A percentile compares a stretch with the other conserved stretches of the same genome.
Evolutionary conservation across 2,329 filamentous ascomycete species (phyloP).

Genomic region (Clarireedia hainanense): DNA sequence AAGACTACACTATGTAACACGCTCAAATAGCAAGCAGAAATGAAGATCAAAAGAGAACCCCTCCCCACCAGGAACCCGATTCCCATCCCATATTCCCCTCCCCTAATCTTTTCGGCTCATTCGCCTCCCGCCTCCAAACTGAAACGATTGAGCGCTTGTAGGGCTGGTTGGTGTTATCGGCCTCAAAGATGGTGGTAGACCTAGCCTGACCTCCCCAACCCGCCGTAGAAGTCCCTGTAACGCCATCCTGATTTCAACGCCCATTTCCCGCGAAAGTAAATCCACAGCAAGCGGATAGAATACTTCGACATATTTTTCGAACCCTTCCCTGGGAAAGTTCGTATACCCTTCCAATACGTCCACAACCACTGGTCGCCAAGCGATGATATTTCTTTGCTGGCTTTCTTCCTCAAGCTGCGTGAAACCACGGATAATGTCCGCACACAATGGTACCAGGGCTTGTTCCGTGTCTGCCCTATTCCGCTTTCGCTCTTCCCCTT

Average conservation of each 20-base stretch:
- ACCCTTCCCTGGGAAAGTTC: conserved; percentile 72
- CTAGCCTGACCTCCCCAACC: conserved; percentile 70
- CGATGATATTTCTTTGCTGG: conserved; percentile 92
- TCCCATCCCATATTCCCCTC: not conserved
- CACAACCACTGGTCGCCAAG: conserved; percentile 94
- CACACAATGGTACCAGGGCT: conserved; percentile 88
- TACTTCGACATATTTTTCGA: conserved; percentile 66
- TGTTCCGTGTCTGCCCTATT: conserved; percentile 79
- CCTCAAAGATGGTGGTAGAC: conserved; percentile 25
- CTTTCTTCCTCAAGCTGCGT: conserved; percentile 86
- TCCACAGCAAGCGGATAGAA: conserved; percentile 87
- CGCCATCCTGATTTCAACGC: conserved; percentile 66
- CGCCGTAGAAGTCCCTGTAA: conserved; percentile 71
- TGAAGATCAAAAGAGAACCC: not conserved
- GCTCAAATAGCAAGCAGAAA: conserved; percentile 4
- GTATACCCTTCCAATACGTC: conserved; percentile 92
- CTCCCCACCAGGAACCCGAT: too few species aligned
- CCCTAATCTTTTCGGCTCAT: conserved; percentile 9
- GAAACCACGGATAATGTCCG: conserved; percentile 85
- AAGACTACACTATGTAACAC: conserved; percentile 5
- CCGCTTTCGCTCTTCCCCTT: conserved; percentile 70
- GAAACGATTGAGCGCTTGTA: conserved; percentile 12
- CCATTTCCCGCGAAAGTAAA: conserved; percentile 74
- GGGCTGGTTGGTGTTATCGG: conserved; percentile 18
- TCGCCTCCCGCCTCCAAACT: conserved; percentile 16